These are phyloP conservation scores for Geopyxis carbonaria DNA, from an alignment of 495 filamentous ascomycete genomes.

Conservation along the genomic window DNA sequence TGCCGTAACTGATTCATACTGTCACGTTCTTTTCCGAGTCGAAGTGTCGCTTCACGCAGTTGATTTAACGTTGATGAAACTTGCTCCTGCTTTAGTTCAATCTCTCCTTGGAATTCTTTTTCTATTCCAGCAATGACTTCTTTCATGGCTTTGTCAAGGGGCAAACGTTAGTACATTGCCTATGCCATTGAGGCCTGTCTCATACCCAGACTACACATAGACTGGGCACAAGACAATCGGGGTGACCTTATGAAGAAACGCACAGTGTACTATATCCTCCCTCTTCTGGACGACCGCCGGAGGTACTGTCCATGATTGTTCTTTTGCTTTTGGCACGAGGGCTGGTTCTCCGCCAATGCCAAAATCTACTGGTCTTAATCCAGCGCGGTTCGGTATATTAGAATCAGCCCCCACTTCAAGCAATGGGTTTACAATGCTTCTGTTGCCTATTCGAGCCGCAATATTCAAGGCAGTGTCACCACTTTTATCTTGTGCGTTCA, in stretches of 20 bases:
- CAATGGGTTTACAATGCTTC: constrained; percentile 79
- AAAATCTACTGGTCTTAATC: constrained; percentile 74
- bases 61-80: constrained; percentile 60
- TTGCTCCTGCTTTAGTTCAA: constrained; percentile 62
- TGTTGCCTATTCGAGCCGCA: constrained; percentile 75
- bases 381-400: constrained; percentile 71
- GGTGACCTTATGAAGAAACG: constrained; percentile 23
- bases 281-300: constrained; percentile 24
- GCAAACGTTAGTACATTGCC: not conserved
- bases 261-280: constrained; percentile 50
- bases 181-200: too few relatives aligned
- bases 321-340: constrained; percentile 19
- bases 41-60: constrained; percentile 62
- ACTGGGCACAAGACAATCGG: constrained; percentile 16
- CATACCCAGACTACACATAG: constrained; percentile 15
- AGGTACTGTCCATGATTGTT: constrained; percentile 20
- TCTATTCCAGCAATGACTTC: constrained; percentile 58
- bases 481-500: constrained; percentile 78
- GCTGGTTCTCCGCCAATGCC: constrained; percentile 63
- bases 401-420: constrained; percentile 85
- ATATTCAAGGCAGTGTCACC: constrained; percentile 92
- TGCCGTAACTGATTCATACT: constrained; percentile 44
- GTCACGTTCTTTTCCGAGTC: constrained; percentile 56
- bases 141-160: constrained; percentile 39
- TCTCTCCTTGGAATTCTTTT: constrained; percentile 52